Conservation (phyloP, 176 grass and related monocot species). For the Ensete glaucum region DNA sequence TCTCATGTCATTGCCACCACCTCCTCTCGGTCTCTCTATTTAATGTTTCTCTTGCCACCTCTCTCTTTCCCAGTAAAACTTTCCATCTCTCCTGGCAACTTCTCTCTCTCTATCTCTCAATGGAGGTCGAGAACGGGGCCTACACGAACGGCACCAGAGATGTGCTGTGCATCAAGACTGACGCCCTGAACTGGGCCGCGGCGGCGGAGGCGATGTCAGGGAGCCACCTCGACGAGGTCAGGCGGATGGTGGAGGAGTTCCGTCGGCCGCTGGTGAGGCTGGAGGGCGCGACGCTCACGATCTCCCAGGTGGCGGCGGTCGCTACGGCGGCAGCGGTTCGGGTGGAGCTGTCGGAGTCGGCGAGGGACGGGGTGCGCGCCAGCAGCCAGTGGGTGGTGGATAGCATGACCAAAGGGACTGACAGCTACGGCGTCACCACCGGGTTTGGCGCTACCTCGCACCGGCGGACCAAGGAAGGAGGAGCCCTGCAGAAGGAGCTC, state of each 20-base stretch:
- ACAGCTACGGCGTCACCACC: conserved; percentile 85
- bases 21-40: no score
- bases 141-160: background rate
- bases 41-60: no score
- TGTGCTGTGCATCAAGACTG: background rate
- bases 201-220: background rate
- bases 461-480: conserved; percentile 67
- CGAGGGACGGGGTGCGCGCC: conserved; percentile 53
- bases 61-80: no score
- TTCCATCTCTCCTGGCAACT: no score
- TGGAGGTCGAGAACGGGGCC: background rate
- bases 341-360: conserved; percentile 66
- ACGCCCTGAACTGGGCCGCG: conserved; percentile 1
- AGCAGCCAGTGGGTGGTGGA: conserved; percentile 89
- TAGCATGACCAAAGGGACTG: conserved; percentile 73
- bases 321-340: background rate
- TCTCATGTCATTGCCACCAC: no score
- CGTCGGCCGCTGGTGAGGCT: background rate
- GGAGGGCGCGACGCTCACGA: background rate
- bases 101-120: background rate
- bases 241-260: conserved; percentile 11
- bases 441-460: conserved; percentile 87
- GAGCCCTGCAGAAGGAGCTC: conserved; percentile 75
- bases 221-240: conserved; percentile 12
- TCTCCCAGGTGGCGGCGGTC: conserved; percentile 7